A percentile compares a stretch with the other conserved stretches of the same genome.
Evolutionary conservation across 805 yeast species (phyloP).

Genomic region (Zygosaccharomyces bailii): DNA sequence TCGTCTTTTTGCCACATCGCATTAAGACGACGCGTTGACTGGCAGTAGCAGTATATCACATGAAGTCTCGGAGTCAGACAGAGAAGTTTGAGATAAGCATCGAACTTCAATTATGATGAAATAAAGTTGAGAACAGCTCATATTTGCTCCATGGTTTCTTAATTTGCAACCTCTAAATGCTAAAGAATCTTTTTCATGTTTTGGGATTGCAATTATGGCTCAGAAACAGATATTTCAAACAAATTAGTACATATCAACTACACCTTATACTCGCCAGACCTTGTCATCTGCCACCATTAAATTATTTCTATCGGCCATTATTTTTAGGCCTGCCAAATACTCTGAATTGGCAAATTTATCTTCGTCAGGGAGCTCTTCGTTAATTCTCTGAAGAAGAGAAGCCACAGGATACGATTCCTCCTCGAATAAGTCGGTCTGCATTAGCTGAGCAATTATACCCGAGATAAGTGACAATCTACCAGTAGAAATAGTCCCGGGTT

Average conservation of each 20-base stretch:
- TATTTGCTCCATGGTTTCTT: no score
- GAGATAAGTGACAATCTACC: slow-evolving; percentile 48
- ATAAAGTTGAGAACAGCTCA: no score
- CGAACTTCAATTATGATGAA: no score
- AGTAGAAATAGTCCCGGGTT: slow-evolving; percentile 44
- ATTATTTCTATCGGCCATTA: slow-evolving; percentile 45
- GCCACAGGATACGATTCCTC: slow-evolving; percentile 44
- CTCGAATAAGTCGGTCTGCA: slow-evolving; percentile 43
- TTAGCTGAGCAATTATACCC: slow-evolving; percentile 45
- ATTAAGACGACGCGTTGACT: slow-evolving; percentile 6
- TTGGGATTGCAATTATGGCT: no score
- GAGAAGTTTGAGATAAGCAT: no score
- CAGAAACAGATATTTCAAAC: background rate
- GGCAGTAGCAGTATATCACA: background rate
- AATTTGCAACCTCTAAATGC: no score
- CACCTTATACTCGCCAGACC: slow-evolving; percentile 43
- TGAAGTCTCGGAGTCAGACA: background rate
- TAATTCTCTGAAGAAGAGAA: slow-evolving; percentile 40
- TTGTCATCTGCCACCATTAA: slow-evolving; percentile 48
- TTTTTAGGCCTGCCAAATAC: slow-evolving; percentile 42
- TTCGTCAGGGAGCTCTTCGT: slow-evolving; percentile 45
- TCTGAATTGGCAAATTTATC: slow-evolving; percentile 46
- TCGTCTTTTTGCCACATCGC: slow-evolving; percentile 8
- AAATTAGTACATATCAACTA: background rate
- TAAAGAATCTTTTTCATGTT: no score